Percentiles rank a stretch among this genome's conserved stretches.
These are phyloP conservation scores for Penicillium subrubescens DNA, from an alignment of 495 filamentous ascomycete species.

Conservation along the genomic window DNA sequence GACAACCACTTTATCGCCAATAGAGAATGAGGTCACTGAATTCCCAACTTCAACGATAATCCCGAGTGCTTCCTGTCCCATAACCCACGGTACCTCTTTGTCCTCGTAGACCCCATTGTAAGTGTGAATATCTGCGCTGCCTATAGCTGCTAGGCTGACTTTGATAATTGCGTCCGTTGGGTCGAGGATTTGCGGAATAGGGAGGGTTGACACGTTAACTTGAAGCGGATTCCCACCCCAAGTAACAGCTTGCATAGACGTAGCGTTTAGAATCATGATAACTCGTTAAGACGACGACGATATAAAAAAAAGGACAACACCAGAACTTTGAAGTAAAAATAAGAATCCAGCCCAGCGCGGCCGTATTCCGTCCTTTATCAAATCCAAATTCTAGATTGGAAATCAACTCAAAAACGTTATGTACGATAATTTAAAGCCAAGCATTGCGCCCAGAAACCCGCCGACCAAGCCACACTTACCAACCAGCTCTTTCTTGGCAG, in stretches of 20 bases:
- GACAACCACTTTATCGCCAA: constrained; percentile 33
- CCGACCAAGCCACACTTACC: not conserved
- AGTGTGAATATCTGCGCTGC: constrained; percentile 33
- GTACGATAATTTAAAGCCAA: not conserved
- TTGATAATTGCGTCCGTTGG: constrained; percentile 19
- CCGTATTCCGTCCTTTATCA: not conserved
- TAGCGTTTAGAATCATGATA: not conserved
- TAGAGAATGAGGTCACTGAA: constrained; percentile 21
- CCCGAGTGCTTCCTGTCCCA: constrained; percentile 43
- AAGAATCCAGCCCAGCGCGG: not conserved
- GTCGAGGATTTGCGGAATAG: not conserved
- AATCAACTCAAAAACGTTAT: not conserved
- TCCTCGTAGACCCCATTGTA: constrained; percentile 21
- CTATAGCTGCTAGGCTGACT: constrained; percentile 28
- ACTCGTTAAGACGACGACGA: not conserved
- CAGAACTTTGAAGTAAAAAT: not conserved
- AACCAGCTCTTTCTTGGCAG: not conserved
- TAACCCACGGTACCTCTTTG: constrained; percentile 15
- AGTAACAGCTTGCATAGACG: constrained; percentile 2
- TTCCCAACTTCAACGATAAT: constrained; percentile 28
- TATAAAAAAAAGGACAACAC: not conserved
- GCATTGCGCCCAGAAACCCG: not conserved
- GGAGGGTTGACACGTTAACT: not conserved
- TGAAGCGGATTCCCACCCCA: not conserved
- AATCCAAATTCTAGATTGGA: not conserved